Conservation (phyloP, 2,329 filamentous ascomycete species). For the Arthrinium phaeospermum region DNA sequence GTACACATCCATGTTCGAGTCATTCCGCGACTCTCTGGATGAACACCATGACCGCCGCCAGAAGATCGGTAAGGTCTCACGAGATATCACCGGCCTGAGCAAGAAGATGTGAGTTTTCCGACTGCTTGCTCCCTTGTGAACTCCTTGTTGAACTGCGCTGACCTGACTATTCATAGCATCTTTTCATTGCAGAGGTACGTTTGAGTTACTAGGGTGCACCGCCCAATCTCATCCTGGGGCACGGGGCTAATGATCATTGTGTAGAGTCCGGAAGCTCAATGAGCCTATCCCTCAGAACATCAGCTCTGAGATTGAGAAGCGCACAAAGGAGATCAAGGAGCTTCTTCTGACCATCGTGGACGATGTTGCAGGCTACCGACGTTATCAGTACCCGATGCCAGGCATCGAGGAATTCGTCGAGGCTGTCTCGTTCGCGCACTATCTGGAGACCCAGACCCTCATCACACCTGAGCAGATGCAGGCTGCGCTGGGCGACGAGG, state of each 20-base stretch:
- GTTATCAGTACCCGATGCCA: conserved; percentile 84
- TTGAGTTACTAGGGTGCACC: conserved; percentile 14
- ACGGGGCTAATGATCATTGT: not conserved
- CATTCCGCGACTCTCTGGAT: conserved; percentile 86
- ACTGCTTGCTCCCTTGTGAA: not conserved
- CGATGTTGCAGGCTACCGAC: conserved; percentile 80
- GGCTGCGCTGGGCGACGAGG: conserved; percentile 47
- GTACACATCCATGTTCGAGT: conserved; percentile 80
- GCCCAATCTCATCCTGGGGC: conserved; percentile 1
- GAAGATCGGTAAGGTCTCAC: conserved; percentile 85
- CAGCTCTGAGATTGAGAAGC: conserved; percentile 70
- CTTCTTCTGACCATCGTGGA: conserved; percentile 71
- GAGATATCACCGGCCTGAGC: conserved; percentile 90
- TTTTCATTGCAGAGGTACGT: conserved; percentile 80
- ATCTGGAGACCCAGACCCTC: conserved; percentile 77
- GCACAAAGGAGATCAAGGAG: conserved; percentile 72
- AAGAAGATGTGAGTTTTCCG: conserved; percentile 85
- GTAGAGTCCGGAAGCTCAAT: conserved; percentile 68
- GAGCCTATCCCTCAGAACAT: conserved; percentile 71
- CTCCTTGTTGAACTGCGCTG: not conserved
- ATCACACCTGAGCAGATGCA: conserved; percentile 70
- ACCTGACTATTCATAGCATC: conserved; percentile 60
- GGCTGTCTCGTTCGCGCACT: conserved; percentile 86
- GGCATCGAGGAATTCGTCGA: conserved; percentile 96
- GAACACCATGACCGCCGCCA: conserved; percentile 93